These are phyloP conservation scores for Aspergillus ibericus DNA, from an alignment of 2,329 filamentous ascomycete genomes.

Conservation along the genomic window DNA sequence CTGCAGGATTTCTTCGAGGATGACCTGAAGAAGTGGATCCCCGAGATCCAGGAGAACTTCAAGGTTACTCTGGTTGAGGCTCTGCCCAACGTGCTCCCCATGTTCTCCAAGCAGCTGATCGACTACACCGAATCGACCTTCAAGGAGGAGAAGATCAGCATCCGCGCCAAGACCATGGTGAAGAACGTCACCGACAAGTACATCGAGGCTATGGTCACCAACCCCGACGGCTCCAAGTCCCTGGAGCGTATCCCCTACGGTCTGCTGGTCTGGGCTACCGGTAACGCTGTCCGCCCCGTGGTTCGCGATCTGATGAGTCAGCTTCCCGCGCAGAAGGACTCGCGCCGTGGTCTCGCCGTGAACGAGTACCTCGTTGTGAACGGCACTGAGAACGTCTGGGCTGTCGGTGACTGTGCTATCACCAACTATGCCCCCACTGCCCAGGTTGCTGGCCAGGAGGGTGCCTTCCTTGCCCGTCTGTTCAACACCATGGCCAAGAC, in stretches of 20 bases:
- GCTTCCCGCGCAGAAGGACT: constrained; percentile 93
- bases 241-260: constrained; percentile 85
- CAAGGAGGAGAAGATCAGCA: constrained; percentile 96
- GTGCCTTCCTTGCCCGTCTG: constrained; percentile 86
- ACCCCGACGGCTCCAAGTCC: constrained; percentile 81
- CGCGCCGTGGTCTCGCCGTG: constrained; percentile 88
- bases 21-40: constrained; percentile 96
- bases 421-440: constrained; percentile 97
- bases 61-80: constrained; percentile 97
- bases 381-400: constrained; percentile 95
- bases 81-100: constrained; percentile 88
- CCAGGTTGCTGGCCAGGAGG: constrained; percentile 94
- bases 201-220: constrained; percentile 83
- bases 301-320: constrained; percentile 88
- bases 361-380: constrained; percentile 99
- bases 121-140: constrained; percentile 99
- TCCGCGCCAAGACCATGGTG: constrained; percentile 98
- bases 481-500: constrained; percentile 99
- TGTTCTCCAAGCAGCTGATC: constrained; percentile 98
- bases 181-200: constrained; percentile 92
- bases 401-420: constrained; percentile 93
- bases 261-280: constrained; percentile 96
- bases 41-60: constrained; percentile 92
- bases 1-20: constrained; percentile 98
- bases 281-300: constrained; percentile 86